phyloP scores from a whole-genome alignment of 2,329 filamentous ascomycete species.

The Ceratocystis albifundus region DNA sequence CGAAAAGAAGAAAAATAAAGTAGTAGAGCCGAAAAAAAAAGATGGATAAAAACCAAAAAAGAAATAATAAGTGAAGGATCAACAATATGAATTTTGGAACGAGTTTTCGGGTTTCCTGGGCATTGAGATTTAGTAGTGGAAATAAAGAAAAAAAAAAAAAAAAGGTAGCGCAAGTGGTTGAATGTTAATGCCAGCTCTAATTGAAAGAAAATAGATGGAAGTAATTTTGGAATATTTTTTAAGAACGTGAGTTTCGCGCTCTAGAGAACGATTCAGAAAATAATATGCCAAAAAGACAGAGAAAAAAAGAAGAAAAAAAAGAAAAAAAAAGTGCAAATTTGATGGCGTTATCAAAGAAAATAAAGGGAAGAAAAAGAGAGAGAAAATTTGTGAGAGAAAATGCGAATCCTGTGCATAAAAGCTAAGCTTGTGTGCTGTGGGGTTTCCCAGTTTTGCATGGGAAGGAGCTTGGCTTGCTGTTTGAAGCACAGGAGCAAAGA shows the following conservation, averaged over 20 bases:
- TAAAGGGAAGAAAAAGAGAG: slow-evolving; percentile 4
- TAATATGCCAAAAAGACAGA: slow-evolving; percentile 2
- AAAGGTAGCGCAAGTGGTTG: neutral
- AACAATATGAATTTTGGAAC: slow-evolving; percentile 9
- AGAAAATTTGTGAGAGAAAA: slow-evolving; percentile 11
- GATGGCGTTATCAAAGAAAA: slow-evolving; percentile 7
- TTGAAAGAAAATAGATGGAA: neutral
- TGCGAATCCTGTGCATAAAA: slow-evolving; percentile 10
- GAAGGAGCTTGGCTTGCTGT: slow-evolving; percentile 12
- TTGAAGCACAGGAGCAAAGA: neutral
- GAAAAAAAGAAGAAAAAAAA: neutral
- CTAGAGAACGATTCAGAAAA: neutral
- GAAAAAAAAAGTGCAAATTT: neutral
- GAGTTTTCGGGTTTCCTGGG: neutral
- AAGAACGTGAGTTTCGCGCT: neutral
- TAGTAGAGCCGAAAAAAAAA: neutral
- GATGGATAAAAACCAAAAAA: neutral
- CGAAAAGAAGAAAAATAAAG: neutral
- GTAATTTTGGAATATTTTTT: neutral
- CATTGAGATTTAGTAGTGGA: neutral
- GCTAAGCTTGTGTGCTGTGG: slow-evolving; percentile 11
- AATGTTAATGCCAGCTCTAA: neutral
- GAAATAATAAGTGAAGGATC: slow-evolving; percentile 1
- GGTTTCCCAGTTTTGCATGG: neutral
- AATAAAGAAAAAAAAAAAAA: no score